Evolutionary conservation across 208 protist species (phyloP).

Genomic region (Crithidia acanthocephali): DNA sequence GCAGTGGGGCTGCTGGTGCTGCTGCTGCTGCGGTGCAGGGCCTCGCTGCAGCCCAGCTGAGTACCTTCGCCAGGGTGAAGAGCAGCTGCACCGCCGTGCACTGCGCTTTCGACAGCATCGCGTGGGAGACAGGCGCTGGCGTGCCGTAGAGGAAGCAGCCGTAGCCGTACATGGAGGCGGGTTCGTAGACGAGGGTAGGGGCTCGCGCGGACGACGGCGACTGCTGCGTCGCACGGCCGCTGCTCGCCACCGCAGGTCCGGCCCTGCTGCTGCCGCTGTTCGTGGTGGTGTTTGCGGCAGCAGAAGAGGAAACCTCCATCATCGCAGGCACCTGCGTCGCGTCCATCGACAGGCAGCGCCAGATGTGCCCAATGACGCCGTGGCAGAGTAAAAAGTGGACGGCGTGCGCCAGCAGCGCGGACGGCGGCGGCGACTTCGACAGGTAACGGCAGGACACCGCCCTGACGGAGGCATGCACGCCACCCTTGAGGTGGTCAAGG

Average conservation of each 20-base stretch:
- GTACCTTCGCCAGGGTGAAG: conserved; percentile 12
- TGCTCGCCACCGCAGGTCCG: too few relatives aligned
- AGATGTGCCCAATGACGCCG: conserved; percentile 24
- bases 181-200: not conserved
- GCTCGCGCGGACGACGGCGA: not conserved
- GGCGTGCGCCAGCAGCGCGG: not conserved
- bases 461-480: not conserved
- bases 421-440: not conserved
- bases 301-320: not conserved
- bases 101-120: conserved; percentile 21
- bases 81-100: conserved; percentile 29
- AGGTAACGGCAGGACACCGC: not conserved
- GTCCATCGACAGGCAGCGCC: conserved; percentile 27
- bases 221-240: not conserved
- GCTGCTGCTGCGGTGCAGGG: not conserved
- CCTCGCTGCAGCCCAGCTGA: conserved; percentile 9
- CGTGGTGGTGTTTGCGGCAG: not conserved
- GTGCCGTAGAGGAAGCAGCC: conserved; percentile 9
- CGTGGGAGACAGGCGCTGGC: not conserved
- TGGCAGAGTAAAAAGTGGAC: conserved; percentile 1
- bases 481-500: not conserved
- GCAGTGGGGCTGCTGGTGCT: not conserved
- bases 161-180: not conserved
- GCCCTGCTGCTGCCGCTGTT: too few relatives aligned
- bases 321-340: conserved; percentile 13